Conservation (phyloP, 495 filamentous ascomycete species). For the Talaromyces proteolyticus region DNA sequence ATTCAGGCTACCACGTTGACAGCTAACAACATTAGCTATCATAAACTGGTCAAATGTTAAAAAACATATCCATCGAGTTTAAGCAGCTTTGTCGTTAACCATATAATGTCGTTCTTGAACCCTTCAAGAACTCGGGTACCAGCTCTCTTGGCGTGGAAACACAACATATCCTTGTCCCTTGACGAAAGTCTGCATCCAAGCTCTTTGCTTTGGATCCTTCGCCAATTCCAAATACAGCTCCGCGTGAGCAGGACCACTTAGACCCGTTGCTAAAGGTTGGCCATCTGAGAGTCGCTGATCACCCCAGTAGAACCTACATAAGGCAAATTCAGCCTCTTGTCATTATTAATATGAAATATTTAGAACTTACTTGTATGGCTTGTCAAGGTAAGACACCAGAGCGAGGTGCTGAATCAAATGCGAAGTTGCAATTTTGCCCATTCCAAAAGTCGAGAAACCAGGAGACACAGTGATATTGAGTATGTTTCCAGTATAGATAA, state of each 20-base stretch:
- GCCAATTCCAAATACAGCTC: slow-evolving; percentile 27
- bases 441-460: slow-evolving; percentile 21
- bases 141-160: slow-evolving; percentile 8
- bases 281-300: slow-evolving; percentile 32
- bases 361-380: slow-evolving; percentile 30
- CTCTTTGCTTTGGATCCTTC: slow-evolving; percentile 20
- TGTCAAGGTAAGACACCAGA: slow-evolving; percentile 22
- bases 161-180: slow-evolving; percentile 25
- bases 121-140: no score
- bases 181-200: slow-evolving; percentile 35
- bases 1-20: no score
- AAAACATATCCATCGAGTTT: no score
- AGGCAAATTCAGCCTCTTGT: slow-evolving; percentile 3
- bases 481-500: slow-evolving; percentile 38
- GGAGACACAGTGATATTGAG: slow-evolving; percentile 23
- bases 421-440: slow-evolving; percentile 32
- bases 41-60: no score
- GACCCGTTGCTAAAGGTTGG: slow-evolving; percentile 5
- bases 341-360: background rate
- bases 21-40: no score
- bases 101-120: no score
- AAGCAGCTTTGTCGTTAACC: no score
- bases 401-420: slow-evolving; percentile 32
- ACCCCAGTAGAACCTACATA: slow-evolving; percentile 33
- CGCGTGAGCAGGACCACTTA: slow-evolving; percentile 28